Evolutionary conservation across 495 filamentous ascomycete genomes (phyloP).

Genomic region (Podospora pseudopauciseta): DNA sequence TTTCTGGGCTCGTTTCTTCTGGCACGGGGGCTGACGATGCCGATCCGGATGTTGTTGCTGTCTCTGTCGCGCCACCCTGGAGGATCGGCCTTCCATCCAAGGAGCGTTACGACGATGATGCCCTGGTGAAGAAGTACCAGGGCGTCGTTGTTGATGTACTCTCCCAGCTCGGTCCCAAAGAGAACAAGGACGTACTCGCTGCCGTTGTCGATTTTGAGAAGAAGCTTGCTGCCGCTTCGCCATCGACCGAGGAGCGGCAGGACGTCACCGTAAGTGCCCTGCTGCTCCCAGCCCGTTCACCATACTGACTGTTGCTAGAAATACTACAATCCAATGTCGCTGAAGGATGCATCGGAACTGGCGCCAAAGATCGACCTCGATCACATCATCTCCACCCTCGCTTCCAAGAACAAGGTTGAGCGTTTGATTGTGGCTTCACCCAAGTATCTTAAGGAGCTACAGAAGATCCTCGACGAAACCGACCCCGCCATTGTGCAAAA

Average conservation of each 20-base stretch:
- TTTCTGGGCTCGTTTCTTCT: conserved; percentile 44
- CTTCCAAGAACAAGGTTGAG: conserved; percentile 50
- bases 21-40: conserved; percentile 53
- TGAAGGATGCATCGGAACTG: conserved; percentile 52
- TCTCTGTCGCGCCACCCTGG: conserved; percentile 49
- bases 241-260: conserved; percentile 50
- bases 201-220: conserved; percentile 54
- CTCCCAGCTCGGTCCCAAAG: conserved; percentile 20
- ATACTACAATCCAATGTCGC: conserved; percentile 38
- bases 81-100: conserved; percentile 58
- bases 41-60: conserved; percentile 56
- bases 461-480: conserved; percentile 29
- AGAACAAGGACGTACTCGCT: conserved; percentile 19
- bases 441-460: conserved; percentile 28
- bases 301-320: conserved; percentile 18
- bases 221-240: conserved; percentile 55
- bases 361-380: conserved; percentile 55
- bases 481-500: conserved; percentile 33
- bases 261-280: conserved; percentile 64
- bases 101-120: conserved; percentile 58
- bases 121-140: conserved; percentile 51
- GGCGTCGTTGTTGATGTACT: conserved; percentile 37
- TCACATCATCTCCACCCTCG: conserved; percentile 51
- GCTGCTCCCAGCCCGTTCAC: conserved; percentile 52
- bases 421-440: conserved; percentile 50